Evolutionary conservation across 2,329 filamentous ascomycete species (phyloP).

Genomic region (Beauveria sp.): DNA sequence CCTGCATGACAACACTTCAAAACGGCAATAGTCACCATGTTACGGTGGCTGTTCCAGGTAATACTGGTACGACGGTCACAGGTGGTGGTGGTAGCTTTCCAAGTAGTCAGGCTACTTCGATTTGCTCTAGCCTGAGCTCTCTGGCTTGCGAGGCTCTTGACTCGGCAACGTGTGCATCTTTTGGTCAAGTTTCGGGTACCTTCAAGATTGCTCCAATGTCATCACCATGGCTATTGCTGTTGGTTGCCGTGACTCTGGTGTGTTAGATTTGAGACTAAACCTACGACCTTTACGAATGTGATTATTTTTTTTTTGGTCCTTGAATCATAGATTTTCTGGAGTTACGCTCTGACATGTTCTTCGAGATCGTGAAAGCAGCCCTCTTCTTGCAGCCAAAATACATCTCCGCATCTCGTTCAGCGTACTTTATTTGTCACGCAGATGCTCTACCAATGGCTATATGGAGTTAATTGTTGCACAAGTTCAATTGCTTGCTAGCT

Average conservation of each 20-base stretch:
- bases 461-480: not conserved
- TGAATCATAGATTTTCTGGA: no score
- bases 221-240: not conserved
- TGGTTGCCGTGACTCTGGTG: not conserved
- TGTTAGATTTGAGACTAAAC: not conserved
- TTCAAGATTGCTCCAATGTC: not conserved
- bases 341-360: no score
- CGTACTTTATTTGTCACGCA: not conserved
- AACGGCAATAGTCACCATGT: slow-evolving; percentile 38
- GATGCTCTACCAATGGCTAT: not conserved
- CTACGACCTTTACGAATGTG: not conserved
- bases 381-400: not conserved
- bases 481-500: not conserved
- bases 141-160: slow-evolving; percentile 41
- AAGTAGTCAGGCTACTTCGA: slow-evolving; percentile 39
- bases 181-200: slow-evolving; percentile 14
- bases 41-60: slow-evolving; percentile 48
- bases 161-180: slow-evolving; percentile 30
- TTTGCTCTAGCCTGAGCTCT: slow-evolving; percentile 49
- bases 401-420: not conserved
- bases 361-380: no score
- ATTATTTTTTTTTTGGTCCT: not conserved
- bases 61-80: slow-evolving; percentile 44
- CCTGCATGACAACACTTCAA: slow-evolving; percentile 43
- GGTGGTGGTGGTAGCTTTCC: slow-evolving; percentile 35